These are phyloP conservation scores for Effrenium voratum DNA, from an alignment of 73 alveolate genomes.

Conservation along the genomic window DNA sequence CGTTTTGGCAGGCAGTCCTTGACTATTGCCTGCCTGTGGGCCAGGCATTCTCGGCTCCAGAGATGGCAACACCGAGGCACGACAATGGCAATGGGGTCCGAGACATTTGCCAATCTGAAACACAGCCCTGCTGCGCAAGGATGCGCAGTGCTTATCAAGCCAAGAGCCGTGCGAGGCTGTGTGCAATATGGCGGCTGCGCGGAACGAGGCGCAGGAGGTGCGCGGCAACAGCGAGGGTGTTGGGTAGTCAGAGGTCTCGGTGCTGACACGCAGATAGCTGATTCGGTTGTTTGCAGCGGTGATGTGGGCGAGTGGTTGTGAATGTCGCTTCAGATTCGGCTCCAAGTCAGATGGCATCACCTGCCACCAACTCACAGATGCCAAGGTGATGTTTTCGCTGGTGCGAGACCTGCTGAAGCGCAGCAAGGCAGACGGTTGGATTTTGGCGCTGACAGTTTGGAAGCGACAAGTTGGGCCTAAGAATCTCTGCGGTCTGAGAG, in stretches of 20 bases:
- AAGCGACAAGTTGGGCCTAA: too few relatives aligned
- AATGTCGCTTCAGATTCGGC: not conserved
- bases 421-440: too few relatives aligned
- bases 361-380: not conserved
- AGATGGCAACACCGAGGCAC: constrained; percentile 47
- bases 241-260: not conserved
- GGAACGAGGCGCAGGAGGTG: constrained; percentile 54
- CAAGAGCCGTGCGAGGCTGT: not conserved
- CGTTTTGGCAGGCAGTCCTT: not conserved
- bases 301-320: not conserved
- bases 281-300: not conserved
- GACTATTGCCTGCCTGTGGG: not conserved
- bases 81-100: not conserved
- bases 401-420: constrained; percentile 60
- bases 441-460: too few relatives aligned
- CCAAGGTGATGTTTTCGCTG: constrained; percentile 58
- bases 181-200: constrained; percentile 59
- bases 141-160: not conserved
- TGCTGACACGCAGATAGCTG: not conserved
- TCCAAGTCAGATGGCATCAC: not conserved
- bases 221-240: not conserved
- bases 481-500: too few relatives aligned
- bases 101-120: too few relatives aligned
- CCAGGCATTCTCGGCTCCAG: constrained; percentile 44
- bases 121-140: too few relatives aligned